Base-by-base conservation (phyloP, 305 asterid genomes). In the Fraxinus greggii region DNA sequence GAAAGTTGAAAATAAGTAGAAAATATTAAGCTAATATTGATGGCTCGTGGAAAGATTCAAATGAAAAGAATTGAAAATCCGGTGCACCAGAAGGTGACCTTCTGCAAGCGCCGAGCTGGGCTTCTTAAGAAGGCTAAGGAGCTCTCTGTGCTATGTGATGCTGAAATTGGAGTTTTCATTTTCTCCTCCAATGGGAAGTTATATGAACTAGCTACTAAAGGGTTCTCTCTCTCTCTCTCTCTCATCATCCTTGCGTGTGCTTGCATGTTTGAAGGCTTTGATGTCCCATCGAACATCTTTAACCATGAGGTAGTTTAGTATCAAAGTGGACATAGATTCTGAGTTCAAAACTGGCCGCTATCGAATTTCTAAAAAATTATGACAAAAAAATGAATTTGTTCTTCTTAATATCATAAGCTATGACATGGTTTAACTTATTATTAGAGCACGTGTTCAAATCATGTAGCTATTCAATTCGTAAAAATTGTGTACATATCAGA, bases 31-130 rank as follows among this genome's bases (percentile, higher is more conserved):
- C 42, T 36, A 8, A 7, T 36, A 36, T 9, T 10, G 5, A 93
- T 95, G 98, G 98, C 95, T 54, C 94, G 98, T 10, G 98, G 98
- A 48, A 95, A 93, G 97, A 89, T 93, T 74, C 98, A 95, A 91
- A 89, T 95, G 97, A 95, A 75, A 91, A 91, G 92, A 92, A 91
- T 95, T 0, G 98, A 95, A 90, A 93, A 95, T 74, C 95, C 92
- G 23, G 98, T 92, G 78, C 98, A 93, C 81, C 79, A 98, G 75
- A 98, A 95, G 87, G 98, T 95, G 72, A 95, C 97, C 78, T 95
- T 95, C 89, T 92, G 98, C 90, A 95, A 95, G 92, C 91, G 98
- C 72, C 94, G 98, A 1, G 93, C 98, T 0, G 98, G 98, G 54
- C 94, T 95, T 6, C 89, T 95, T 4, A 95, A 95, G 92, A 95